Evolutionary conservation across 441 rosid species (phyloP).

Genomic region (Eruca vesicaria): DNA sequence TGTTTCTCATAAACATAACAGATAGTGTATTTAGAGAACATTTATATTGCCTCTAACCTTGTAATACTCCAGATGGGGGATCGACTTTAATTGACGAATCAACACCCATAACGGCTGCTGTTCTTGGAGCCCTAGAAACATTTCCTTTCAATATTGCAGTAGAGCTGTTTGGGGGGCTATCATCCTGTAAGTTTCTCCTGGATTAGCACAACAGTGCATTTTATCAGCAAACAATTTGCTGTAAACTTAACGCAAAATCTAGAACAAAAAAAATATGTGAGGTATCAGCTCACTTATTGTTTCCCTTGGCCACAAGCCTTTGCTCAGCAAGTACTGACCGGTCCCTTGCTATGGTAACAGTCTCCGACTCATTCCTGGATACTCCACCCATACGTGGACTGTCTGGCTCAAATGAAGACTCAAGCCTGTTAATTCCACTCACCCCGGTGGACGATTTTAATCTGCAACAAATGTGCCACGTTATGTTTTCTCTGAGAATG

Average conservation of each 20-base stretch:
- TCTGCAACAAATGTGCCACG: conserved; percentile 43
- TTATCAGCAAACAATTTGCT: conserved; percentile 19
- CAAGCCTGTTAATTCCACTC: conserved; percentile 60
- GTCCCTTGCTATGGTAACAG: conserved; percentile 55
- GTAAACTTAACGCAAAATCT: not conserved
- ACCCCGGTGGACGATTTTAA: conserved; percentile 59
- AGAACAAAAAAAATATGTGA: not conserved
- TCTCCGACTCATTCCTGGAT: conserved; percentile 63
- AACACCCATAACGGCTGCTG: conserved; percentile 61
- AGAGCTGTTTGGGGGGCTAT: conserved; percentile 50
- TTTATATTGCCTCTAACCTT: conserved; percentile 56
- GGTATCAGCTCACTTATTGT: conserved; percentile 40
- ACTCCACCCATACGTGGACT: conserved; percentile 51
- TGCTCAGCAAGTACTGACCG: conserved; percentile 49
- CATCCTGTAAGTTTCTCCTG: conserved; percentile 67
- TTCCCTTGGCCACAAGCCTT: conserved; percentile 57
- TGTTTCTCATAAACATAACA: conserved; percentile 41
- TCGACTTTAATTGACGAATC: conserved; percentile 67
- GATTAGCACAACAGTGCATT: conserved; percentile 23
- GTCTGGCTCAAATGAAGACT: conserved; percentile 54
- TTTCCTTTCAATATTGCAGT: conserved; percentile 62
- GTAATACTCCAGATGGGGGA: conserved; percentile 55
- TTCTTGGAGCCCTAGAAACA: conserved; percentile 68
- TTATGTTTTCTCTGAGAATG: not conserved
- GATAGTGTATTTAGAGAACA: conserved; percentile 44